phyloP scores from a whole-genome alignment of 2,329 filamentous ascomycete genomes.

The Fusarium pseudograminearum region DNA sequence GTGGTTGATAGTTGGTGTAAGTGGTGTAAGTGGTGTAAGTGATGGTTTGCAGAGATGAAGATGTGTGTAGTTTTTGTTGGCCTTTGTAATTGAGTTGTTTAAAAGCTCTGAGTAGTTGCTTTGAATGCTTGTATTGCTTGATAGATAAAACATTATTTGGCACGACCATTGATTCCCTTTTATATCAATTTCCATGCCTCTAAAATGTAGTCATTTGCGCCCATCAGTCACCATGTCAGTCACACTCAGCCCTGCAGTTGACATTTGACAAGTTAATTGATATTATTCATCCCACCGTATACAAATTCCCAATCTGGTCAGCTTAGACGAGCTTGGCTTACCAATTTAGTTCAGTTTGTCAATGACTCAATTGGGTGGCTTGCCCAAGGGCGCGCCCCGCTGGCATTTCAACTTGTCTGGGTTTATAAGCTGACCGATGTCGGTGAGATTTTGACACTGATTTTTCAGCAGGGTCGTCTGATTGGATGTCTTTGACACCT shows the following conservation, averaged over 20 bases:
- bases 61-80: not conserved
- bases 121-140: not conserved
- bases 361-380: not conserved
- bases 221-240: not conserved
- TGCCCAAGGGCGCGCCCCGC: not conserved
- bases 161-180: rapidly evolving
- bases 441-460: not conserved
- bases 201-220: not conserved
- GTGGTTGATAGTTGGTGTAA: not conserved
- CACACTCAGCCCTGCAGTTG: constrained; percentile 1
- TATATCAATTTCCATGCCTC: not conserved
- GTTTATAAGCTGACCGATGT: constrained; percentile 7
- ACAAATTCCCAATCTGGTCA: not conserved
- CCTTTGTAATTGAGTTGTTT: not conserved
- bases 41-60: not conserved
- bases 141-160: not conserved
- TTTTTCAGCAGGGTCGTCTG: not conserved
- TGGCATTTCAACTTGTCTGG: not conserved
- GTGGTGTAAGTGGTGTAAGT: not conserved
- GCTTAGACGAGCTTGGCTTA: not conserved
- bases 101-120: not conserved
- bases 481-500: not conserved
- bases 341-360: not conserved
- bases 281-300: not conserved
- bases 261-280: not conserved